Evolutionary conservation across 768 basidiomycete genomes (phyloP), one percentile per base, ranked within the genome.

Genomic region (Russula griseocarnosa): DNA sequence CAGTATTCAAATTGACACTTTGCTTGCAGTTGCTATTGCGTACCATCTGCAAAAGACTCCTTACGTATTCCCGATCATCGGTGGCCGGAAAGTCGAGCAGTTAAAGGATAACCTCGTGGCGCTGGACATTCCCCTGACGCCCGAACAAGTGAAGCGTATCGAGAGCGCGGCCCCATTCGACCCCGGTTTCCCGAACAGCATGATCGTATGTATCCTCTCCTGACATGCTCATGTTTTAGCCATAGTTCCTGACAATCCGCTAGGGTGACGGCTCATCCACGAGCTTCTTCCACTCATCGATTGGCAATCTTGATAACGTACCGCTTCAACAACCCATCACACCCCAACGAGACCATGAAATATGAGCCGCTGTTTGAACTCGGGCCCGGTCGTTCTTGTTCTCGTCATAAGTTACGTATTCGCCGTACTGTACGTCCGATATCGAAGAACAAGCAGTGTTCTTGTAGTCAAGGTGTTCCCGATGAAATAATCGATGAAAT

Each of bases 11-110:
- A 46, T 4, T 20, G 44, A n/a, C 20, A 46, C 32, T 46, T 44
- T 44, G 9, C 20, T 44, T 44, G n/a, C n/a, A 77, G 79, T 81
- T 3, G 79, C 79, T 5, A 77, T 82, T 53, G 79, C 80, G 20
- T 82, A 81, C 57, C 73, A 82, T 14, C 71, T 83, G 70, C 77
- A 81, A 18, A 83, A 82, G 67, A 72, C 77, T 2, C 76, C 78
- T 0, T 80, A 74, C 56, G 78, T 79, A 1, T 81, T 81, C 71
- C 80, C 79, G 0, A 73, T 81, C 62, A 70, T 82, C 20, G 80
- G 80, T 2, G 77, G 79, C 0, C 73, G 79, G n/a, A 83, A 80
- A 63, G 70, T 80, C 30, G 79, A 79, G 56, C 78, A 82, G 22
- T 67, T 82, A 16, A 28, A 73, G 24, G 75, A 75, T 32, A 83